These are phyloP conservation scores for Ocimum tenuiflorum DNA, from an alignment of 257 asterid genomes.

Conservation along the genomic window DNA sequence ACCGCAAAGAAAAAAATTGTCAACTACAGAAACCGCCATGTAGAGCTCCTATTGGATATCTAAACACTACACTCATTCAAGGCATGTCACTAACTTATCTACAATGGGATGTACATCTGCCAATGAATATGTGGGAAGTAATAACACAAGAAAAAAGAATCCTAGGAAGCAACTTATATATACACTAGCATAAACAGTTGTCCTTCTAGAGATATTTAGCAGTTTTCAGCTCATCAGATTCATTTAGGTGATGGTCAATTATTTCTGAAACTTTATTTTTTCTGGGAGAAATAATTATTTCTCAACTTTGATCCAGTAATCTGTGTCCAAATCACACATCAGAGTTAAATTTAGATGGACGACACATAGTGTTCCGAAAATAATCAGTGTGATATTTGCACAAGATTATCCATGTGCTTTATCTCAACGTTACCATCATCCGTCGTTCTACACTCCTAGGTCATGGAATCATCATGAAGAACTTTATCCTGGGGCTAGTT, in stretches of 20 bases:
- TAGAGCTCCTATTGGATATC: slow-evolving; percentile 11
- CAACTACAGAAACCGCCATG: neutral
- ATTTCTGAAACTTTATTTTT: neutral
- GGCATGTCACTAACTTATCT: neutral
- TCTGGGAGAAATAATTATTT: neutral
- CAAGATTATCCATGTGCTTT: neutral
- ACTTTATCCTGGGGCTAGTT: neutral
- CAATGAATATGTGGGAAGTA: neutral
- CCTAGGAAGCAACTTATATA: neutral
- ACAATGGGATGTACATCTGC: neutral
- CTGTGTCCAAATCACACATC: neutral
- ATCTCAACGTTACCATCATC: neutral
- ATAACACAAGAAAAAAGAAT: neutral
- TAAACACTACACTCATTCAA: neutral
- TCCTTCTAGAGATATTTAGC: neutral
- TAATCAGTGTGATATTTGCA: neutral
- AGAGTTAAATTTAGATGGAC: neutral
- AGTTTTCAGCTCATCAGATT: neutral
- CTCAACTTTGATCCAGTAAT: neutral
- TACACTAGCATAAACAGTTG: neutral
- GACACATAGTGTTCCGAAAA: neutral
- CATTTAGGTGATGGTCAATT: neutral
- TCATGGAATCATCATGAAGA: neutral
- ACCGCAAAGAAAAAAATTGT: neutral
- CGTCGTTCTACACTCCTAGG: neutral